Evolutionary conservation across 2,329 filamentous ascomycete species (phyloP), one percentile per base, ranked within the genome.

Genomic region (Chrysoporthe austroafricana): DNA sequence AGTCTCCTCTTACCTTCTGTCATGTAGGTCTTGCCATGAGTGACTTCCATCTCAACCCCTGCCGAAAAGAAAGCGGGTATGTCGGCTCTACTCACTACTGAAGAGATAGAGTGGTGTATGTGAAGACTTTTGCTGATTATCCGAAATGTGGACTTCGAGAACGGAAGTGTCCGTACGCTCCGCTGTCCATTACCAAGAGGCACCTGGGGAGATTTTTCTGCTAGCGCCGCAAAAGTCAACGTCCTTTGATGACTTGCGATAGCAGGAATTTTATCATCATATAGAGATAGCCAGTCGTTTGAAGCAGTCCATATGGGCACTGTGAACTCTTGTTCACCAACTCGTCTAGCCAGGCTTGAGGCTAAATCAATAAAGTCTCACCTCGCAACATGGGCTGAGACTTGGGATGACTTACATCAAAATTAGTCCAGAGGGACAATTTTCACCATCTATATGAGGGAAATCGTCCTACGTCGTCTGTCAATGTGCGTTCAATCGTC

Each of bases 51-150:
- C 3, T 66, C 21, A 2, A 72, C 50, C 16, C 69, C 52, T 8
- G 69, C 69, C 4, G 62, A 52, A 8, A 71, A 73, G 66, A 75
- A 73, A 0, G 69, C 48, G 1, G 74, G 74, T 8, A 73, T 66
- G 58, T 75, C 73, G 32, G 72, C 67, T 4, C 72, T 69, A 50
- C 69, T 75, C 16, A 75, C 62, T 11, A 72, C 69, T 21, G 68
- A 64, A 1, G 70, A 71, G 44, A 74, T 73, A 3, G 72, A 75
- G 4, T 68, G 64, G 54, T 75, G 73, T 1, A 71, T 63, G 56
- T 54, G 70, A 13, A 75, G 71, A 11, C 34, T 64, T 2, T 68
- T 13, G 3, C 72, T 66, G 34, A 75, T 71, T 8, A 32, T 54
- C 14, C 44, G 58, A 34, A 75, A 75, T 0, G 66, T 71, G 0